These are phyloP conservation scores for Ciborinia camelliae DNA, from an alignment of 2,329 filamentous ascomycete species.

Conservation along the genomic window DNA sequence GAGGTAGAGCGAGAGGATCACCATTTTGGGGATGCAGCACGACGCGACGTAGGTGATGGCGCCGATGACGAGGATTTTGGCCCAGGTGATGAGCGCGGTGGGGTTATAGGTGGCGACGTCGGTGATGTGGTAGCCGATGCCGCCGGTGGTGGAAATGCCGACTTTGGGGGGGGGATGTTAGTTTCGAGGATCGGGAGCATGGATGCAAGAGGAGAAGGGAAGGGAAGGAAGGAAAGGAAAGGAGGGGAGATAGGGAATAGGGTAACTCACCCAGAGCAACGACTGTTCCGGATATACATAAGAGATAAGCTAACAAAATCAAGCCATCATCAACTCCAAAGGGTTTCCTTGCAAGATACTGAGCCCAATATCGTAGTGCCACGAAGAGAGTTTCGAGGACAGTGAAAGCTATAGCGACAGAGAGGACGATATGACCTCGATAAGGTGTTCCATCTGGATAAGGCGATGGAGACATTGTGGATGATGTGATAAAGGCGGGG, in stretches of 20 bases:
- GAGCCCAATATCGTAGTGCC: not conserved
- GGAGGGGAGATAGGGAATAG: not conserved
- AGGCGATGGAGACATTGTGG: not conserved
- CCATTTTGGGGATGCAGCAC: not conserved
- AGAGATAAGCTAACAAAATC: not conserved
- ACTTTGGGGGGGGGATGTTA: not conserved
- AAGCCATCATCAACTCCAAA: conserved; percentile 10
- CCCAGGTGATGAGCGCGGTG: conserved; percentile 1
- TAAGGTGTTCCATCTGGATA: not conserved
- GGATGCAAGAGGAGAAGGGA: no score
- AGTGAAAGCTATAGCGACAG: not conserved
- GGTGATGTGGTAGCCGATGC: not conserved
- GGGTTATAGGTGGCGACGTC: not conserved
- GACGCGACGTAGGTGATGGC: not conserved
- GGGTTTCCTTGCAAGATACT: not conserved
- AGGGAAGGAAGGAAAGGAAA: not conserved
- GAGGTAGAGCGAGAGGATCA: conserved; percentile 2
- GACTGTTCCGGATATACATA: not conserved
- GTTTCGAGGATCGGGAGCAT: no score
- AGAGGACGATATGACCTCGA: not conserved
- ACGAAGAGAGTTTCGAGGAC: conserved; percentile 2
- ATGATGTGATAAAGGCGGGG: not conserved
- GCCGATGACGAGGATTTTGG: not conserved
- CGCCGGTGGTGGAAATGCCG: not conserved
- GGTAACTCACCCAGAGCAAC: not conserved